phyloP scores from a whole-genome alignment of 805 yeast species.

The Yarrowia osloensis region DNA sequence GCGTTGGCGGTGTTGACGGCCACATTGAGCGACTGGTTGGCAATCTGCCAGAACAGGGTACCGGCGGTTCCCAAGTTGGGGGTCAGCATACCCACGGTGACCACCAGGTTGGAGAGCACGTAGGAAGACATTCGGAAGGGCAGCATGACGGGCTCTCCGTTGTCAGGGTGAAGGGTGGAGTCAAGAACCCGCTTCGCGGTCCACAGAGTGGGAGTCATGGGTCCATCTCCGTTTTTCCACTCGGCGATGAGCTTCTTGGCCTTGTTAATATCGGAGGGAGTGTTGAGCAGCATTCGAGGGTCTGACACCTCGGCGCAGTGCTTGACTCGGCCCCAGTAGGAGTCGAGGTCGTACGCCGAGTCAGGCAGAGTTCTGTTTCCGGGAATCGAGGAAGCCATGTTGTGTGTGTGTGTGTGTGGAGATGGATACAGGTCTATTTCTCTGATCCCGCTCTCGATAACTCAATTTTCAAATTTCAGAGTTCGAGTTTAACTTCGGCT shows the following conservation, averaged over 20 bases:
- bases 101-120: constrained; percentile 89
- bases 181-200: constrained; percentile 81
- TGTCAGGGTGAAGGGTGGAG: constrained; percentile 94
- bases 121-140: constrained; percentile 98
- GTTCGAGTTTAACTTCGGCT: constrained; percentile 19
- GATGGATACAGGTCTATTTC: not conserved
- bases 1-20: constrained; percentile 97
- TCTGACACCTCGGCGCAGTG: constrained; percentile 93
- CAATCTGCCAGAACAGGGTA: constrained; percentile 95
- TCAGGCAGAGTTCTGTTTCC: constrained; percentile 80
- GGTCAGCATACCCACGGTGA: constrained; percentile 96
- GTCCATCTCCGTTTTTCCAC: constrained; percentile 67
- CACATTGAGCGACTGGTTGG: constrained; percentile 94
- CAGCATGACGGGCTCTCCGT: constrained; percentile 85
- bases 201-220: constrained; percentile 85
- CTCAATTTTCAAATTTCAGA: constrained; percentile 11
- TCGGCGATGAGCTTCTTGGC: constrained; percentile 70
- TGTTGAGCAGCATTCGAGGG: constrained; percentile 83
- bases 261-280: constrained; percentile 58
- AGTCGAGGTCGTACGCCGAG: constrained; percentile 73
- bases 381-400: constrained; percentile 85
- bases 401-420: not conserved
- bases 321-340: constrained; percentile 92
- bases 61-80: constrained; percentile 90
- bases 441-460: constrained; percentile 14